A percentile compares a stretch with the other conserved stretches of the same genome.
phyloP scores from a whole-genome alignment of 1,139 yeast species.

The Kodamaea anthophila region DNA sequence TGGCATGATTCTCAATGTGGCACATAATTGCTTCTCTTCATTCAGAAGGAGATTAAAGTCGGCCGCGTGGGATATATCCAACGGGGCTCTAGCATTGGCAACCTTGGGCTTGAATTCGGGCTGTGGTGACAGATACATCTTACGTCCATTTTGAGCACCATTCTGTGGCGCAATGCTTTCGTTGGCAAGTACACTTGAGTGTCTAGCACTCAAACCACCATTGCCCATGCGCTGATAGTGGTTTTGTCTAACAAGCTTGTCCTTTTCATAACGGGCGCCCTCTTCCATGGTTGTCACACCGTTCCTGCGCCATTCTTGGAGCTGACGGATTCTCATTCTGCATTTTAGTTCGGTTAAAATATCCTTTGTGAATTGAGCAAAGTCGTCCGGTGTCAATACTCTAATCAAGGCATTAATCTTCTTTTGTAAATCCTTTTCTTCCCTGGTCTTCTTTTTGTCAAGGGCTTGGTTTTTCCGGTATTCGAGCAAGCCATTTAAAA shows the following conservation, averaged over 20 bases:
- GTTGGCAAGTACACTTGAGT: constrained; percentile 11
- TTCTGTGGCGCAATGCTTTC: constrained; percentile 6
- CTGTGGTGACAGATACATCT: constrained; percentile 27
- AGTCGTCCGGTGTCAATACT: constrained; percentile 75
- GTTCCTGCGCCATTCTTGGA: constrained; percentile 88
- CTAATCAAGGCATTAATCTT: constrained; percentile 77
- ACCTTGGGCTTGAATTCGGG: constrained; percentile 38
- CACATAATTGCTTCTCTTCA: constrained; percentile 82
- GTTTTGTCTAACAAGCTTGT: constrained; percentile 58
- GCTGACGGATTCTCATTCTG: constrained; percentile 75
- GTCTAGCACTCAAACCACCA: constrained; percentile 28
- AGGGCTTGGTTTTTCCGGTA: constrained; percentile 71
- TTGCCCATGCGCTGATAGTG: constrained; percentile 58
- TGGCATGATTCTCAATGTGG: constrained; percentile 78
- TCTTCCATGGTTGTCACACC: constrained; percentile 82
- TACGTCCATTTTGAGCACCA: constrained; percentile 16
- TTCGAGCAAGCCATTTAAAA: constrained; percentile 74
- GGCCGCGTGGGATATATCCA: constrained; percentile 76
- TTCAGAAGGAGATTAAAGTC: constrained; percentile 77
- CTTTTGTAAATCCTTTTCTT: constrained; percentile 76
- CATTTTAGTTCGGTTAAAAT: constrained; percentile 72
- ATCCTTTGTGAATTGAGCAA: constrained; percentile 64
- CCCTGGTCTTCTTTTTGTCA: constrained; percentile 80
- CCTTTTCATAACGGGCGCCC: constrained; percentile 84
- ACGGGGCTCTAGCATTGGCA: constrained; percentile 41